Base-by-base conservation (phyloP, 352 stramenopile species). In the Phytophthora fragariaefolia region DNA sequence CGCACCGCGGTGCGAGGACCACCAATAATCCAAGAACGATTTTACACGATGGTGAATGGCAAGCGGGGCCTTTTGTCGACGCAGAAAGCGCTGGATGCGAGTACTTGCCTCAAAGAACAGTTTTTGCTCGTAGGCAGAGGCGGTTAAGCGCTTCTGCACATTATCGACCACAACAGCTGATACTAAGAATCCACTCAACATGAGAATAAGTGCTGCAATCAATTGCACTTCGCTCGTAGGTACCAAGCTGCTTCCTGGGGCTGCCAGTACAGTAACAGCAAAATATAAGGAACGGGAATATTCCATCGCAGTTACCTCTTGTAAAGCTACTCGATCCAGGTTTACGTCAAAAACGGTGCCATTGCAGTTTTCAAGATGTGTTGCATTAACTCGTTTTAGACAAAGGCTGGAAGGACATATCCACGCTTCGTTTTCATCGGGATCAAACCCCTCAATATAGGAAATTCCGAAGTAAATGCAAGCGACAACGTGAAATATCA, bases 21-120 rank as follows among this genome's bases (percentile, higher is more conserved):
- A 88, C 79, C 79, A 85, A 63, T 82, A 88, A 50, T 88, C 79
- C 13, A 88, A 46, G 32, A 83, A 88, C 1, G 79, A 71, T 34
- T 83, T 80, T 0, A 85, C 76, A 2, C 79, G 71, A 6, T 77
- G 71, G n/a, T 83, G 64, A 24, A 88, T 74, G 1, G 64, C 62
- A 6, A 76, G 36, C 6, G 79, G 76, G 0, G 76, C 77, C 12
- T 75, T 83, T 40, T 88, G 79, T 1, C 74, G 74, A 4, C 71
- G 60, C 9, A 88, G 50, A 45, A 88, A 88, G n/a, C 70, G 68
- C 42, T 83, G 71, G 43, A 88, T 88, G 8, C 72, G 62, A 6
- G 76, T 76, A 1, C 79, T 73, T 2, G 64, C 79, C 1, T 72
- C 66, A 1, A 88, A 58, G 28, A 88, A 47, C 40, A 26, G 20